phyloP scores from a whole-genome alignment of 2,329 filamentous ascomycete species.

The Diplodia corticola region DNA sequence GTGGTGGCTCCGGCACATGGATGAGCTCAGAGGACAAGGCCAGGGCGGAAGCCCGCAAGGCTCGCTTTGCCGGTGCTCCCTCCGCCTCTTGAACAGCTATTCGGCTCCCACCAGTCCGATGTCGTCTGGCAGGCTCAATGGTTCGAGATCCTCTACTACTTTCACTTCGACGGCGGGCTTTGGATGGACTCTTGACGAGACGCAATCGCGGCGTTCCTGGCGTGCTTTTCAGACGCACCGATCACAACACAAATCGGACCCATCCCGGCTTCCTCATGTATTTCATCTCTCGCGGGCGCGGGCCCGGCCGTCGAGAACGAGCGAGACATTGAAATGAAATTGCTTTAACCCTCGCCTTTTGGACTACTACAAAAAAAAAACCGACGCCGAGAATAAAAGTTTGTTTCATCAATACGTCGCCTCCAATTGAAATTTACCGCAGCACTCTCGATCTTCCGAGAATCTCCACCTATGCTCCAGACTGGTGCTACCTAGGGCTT shows the following conservation, averaged over 20 bases:
- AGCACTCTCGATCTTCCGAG: neutral
- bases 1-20: slow-evolving; percentile 33
- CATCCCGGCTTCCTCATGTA: slow-evolving; percentile 14
- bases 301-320: slow-evolving; percentile 12
- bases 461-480: neutral
- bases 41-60: slow-evolving; percentile 48
- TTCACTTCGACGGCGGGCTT: slow-evolving; percentile 20
- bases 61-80: slow-evolving; percentile 40
- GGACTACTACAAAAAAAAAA: neutral
- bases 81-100: slow-evolving; percentile 12
- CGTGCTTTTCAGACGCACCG: slow-evolving; percentile 5
- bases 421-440: neutral
- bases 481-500: neutral
- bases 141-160: slow-evolving; percentile 3
- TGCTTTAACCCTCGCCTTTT: slow-evolving; percentile 7
- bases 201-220: slow-evolving; percentile 15
- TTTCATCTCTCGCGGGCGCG: slow-evolving; percentile 11
- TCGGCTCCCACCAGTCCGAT: neutral
- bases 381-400: neutral
- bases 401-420: neutral
- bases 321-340: slow-evolving; percentile 8
- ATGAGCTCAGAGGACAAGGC: slow-evolving; percentile 47
- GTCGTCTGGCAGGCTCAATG: neutral
- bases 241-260: neutral
- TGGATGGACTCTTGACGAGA: slow-evolving; percentile 21